Evolutionary conservation across 164 flowering plant genomes (phyloP), one percentile per base, ranked within the genome.

Genomic region (Pachysandra terminalis): DNA sequence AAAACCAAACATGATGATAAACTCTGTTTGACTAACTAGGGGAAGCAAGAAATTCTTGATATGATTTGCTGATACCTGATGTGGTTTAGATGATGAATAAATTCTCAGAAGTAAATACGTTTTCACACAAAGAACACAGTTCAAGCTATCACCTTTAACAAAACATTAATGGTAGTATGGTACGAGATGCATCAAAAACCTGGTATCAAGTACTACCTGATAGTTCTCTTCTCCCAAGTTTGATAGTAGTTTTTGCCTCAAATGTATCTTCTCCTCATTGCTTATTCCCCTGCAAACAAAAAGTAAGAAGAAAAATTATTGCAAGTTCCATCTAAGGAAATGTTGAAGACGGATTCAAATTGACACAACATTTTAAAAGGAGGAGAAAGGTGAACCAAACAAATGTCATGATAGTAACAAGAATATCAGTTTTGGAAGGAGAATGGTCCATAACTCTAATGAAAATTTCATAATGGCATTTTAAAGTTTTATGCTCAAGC

Each of bases 211-310:
- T 19, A 59, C 22, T 61, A 94, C 98, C 97, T 94, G 87, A 74
- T 87, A 74, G 71, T 91, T 87, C 65, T 90, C 90, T 83, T 95
- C 98, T 78, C 90, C 81, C 74, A 90, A 79, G 69, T 91, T 89
- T 48, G 88, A 82, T 75, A 95, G 64, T 57, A 95, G 67, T 59
- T 85, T 95, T 63, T 85, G 85, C 73, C 90, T 82, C 76, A 95
- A 71, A 79, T 95, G 90, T 41, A 75, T 25, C 75, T 90, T 95
- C 87, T 92, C 99, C 73, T 90, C 99, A 27, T 74, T 87, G 85
- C 86, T 87, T 54, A 90, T 89, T 72, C 93, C 96, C 71, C 97
- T 95, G 86, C 4, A 45, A 45, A 1, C 17, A 10, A 45, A 45
- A 12, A 45, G 15, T 45, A 45, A 45, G 51, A 45, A 45, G 10